These are phyloP conservation scores for Arctium lappa DNA, from an alignment of 129 eudicot species.

Conservation along the genomic window DNA sequence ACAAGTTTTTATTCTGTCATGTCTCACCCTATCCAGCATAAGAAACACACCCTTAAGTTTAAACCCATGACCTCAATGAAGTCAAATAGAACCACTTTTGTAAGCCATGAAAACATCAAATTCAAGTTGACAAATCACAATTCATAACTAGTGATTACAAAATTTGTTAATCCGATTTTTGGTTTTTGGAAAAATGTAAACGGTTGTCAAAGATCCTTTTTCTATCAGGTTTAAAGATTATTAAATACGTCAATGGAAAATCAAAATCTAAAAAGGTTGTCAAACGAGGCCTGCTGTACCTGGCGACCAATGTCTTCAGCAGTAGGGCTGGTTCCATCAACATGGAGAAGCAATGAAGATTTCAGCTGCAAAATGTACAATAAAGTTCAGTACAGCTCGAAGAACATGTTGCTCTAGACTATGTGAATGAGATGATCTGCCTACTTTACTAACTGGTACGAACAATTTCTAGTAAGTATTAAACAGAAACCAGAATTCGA, in stretches of 20 bases:
- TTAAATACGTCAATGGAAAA: not conserved
- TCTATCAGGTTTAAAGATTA: not conserved
- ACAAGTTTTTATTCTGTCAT: too few relatives aligned
- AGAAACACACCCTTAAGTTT: too few relatives aligned
- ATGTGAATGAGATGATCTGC: not conserved
- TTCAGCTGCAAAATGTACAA: constrained; percentile 49
- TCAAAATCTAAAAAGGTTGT: not conserved
- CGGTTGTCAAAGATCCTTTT: not conserved
- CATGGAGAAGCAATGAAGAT: constrained; percentile 71
- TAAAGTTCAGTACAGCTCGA: not conserved
- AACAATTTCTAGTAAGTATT: not conserved
- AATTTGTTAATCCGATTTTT: not conserved
- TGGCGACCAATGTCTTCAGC: constrained; percentile 89
- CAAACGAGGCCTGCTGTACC: constrained; percentile 30
- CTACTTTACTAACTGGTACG: not conserved
- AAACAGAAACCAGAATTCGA: not conserved
- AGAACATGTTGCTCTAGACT: not conserved
- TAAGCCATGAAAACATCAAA: not conserved
- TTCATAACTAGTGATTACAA: not conserved
- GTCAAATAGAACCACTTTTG: not conserved
- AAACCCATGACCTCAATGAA: too few relatives aligned
- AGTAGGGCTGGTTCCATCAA: constrained; percentile 77
- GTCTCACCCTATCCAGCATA: too few relatives aligned
- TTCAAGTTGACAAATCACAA: too few relatives aligned
- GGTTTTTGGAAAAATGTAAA: not conserved